Evolutionary conservation across 2,329 filamentous ascomycete species (phyloP).

Genomic region (Epichloe typhina): DNA sequence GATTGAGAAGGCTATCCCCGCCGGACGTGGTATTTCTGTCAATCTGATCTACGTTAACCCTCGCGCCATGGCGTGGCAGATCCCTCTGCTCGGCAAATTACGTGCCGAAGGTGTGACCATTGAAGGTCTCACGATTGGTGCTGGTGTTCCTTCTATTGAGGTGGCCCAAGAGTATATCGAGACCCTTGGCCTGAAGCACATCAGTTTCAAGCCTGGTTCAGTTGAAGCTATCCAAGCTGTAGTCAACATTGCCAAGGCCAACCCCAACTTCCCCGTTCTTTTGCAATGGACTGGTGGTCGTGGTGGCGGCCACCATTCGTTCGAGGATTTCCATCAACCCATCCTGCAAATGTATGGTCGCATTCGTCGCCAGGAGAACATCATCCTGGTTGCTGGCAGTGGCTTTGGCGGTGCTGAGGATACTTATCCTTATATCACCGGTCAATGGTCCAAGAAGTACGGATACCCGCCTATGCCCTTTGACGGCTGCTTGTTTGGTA

Average conservation of each 20-base stretch:
- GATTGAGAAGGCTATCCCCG: conserved; percentile 72
- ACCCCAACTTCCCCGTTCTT: conserved; percentile 83
- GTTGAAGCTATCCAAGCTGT: conserved; percentile 78
- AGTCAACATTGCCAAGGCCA: conserved; percentile 88
- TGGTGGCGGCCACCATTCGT: conserved; percentile 89
- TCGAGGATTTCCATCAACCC: conserved; percentile 88
- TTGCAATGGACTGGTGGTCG: conserved; percentile 92
- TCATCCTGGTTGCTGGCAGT: conserved; percentile 80
- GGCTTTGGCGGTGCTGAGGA: conserved; percentile 85
- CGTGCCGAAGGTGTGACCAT: conserved; percentile 79
- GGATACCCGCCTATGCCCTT: conserved; percentile 90
- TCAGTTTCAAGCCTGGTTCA: conserved; percentile 87
- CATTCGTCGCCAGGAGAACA: conserved; percentile 73
- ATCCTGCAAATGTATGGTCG: conserved; percentile 84
- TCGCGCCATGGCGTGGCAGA: conserved; percentile 83
- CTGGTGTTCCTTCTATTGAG: conserved; percentile 85
- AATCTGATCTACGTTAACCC: conserved; percentile 90
- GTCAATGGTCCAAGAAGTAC: conserved; percentile 74
- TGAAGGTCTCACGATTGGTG: conserved; percentile 83
- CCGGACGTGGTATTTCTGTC: conserved; percentile 75
- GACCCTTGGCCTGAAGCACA: conserved; percentile 85
- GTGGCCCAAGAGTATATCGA: conserved; percentile 89
- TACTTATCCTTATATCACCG: conserved; percentile 84
- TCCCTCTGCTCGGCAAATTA: conserved; percentile 67
- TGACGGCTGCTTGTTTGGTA: conserved; percentile 81